Conservation (phyloP, 1,284 basidiomycete genomes). For the Phellinidium pouzarii region DNA sequence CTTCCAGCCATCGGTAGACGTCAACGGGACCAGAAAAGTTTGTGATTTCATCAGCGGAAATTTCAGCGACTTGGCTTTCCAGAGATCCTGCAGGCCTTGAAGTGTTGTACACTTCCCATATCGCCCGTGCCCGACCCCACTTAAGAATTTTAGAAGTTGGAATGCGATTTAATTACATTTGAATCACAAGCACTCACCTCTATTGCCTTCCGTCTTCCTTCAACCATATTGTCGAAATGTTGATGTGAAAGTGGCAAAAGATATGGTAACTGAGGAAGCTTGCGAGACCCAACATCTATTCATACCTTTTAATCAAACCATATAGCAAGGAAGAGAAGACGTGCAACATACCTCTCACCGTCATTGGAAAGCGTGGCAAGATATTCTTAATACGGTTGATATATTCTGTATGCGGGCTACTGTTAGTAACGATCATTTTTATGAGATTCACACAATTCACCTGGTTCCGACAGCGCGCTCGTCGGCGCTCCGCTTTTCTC, state of each 20-base stretch:
- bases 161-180: slow-evolving; percentile 8
- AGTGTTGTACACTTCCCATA: slow-evolving; percentile 42
- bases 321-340: not conserved
- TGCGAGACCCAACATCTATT: slow-evolving; percentile 36
- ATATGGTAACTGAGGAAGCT: slow-evolving; percentile 40
- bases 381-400: slow-evolving; percentile 37
- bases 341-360: slow-evolving; percentile 41
- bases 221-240: slow-evolving; percentile 41
- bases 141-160: slow-evolving; percentile 25
- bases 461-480: not conserved
- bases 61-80: not conserved
- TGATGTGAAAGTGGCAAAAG: slow-evolving; percentile 39
- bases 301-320: slow-evolving; percentile 4
- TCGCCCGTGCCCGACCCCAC: slow-evolving; percentile 56
- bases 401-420: slow-evolving; percentile 30
- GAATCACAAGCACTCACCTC: slow-evolving; percentile 40
- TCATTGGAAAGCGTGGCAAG: slow-evolving; percentile 52
- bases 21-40: slow-evolving; percentile 12
- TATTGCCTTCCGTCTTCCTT: slow-evolving; percentile 62
- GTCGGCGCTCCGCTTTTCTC: not conserved
- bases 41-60: not conserved
- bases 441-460: slow-evolving; percentile 21
- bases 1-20: slow-evolving; percentile 17
- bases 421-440: slow-evolving; percentile 17
- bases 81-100: not conserved